Evolutionary conservation across 768 basidiomycete species (phyloP), one percentile per base, ranked within the genome.

Genomic region (Pulveroboletus ravenelii): DNA sequence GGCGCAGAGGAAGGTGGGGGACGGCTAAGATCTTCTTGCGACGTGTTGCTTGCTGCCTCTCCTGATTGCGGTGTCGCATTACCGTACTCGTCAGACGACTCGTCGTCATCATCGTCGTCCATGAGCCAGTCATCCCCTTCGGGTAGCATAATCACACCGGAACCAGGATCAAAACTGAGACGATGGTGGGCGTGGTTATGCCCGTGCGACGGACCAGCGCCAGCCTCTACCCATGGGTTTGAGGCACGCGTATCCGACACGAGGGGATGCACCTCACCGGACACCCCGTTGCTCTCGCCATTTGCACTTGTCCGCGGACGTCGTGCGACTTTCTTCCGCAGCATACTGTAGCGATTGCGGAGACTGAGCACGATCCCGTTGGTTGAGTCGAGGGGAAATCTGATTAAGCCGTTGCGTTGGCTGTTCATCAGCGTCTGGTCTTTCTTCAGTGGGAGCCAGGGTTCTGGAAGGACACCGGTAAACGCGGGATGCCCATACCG

Each of bases 401-500:
- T 61, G 10, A 76, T 62, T 18, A 71, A 60, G 31, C 70, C 70
- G 17, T 61, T 61, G 40, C 61, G 56, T 47, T 58, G 40, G 41
- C 73, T 65, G 56, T 91, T 92, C 18, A 84, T 81, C 3, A 88
- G 76, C 0, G 79, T 79, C 61, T 92, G 87, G 0, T 84, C 87
- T 62, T 85, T 89, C 72, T 89, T 91, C 45, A 93, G 71, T 2
- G 94, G 94, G 3, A 97, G 78, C 95, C 95, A 98, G 0, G 95
- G 94, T 51, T 87, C 83, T 3, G 95, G 95, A 0, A 98, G 79
- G 5, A 89, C 80, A 2, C 95, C 95, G n/a, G 87, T 91, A 18
- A 98, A 77, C 1, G 93, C 95, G 4, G 95, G 95, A 64, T 97
- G 95, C 0, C 90, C 93, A 59, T 97, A 98, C 37, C 94, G 84